Evolutionary conservation across 148 eudicot species (phyloP), one percentile per base, ranked within the genome.

Genomic region (Chenopodium formosanum): DNA sequence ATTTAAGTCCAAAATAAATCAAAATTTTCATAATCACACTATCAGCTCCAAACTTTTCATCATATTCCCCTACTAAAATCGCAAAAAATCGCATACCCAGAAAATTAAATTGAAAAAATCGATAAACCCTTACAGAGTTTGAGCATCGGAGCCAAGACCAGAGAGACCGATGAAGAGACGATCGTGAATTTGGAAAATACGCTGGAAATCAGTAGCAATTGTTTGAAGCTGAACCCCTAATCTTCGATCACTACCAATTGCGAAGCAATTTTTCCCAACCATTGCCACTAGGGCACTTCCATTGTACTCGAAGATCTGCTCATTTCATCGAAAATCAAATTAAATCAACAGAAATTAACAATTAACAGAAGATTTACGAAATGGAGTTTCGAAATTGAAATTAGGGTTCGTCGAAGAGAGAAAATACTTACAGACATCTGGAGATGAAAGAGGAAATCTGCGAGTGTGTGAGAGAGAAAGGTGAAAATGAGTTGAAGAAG

Each of bases 181-280:
- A 77, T 91, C 94, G 31, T 90, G 93, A 46, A 95, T 88, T 78
- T 82, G 85, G 74, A 70, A 91, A 76, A 95, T 93, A 37, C 89
- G 91, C 89, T 95, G 97, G 34, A 95, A 95, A 88, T 95, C 97
- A 12, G 99, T 95, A 9, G 97, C 97, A 50, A 95, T 79, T 1
- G 99, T 95, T 84, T 95, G 97, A 47, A 95, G 91, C 83, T 95
- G 99, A 83, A 95, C 97, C 1, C 99, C 99, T 8, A 95, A 90
- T 44, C 99, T 80, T 25, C 99, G 93, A 85, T 95, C 99, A 56
- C 97, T 93, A 9, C 91, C 99, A 27, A 95, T 94, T 31, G 94
- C 98, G 78, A 94, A 91, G 83, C 99, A 95, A 50, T 95, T 94
- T 86, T 94, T 95, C 3, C 99, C 99, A 12, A 95, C 99, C 99